Percentiles rank a stretch among this genome's conserved stretches.
Evolutionary conservation across 352 stramenopile species (phyloP).

Genomic region (Pythium pyrilobum): DNA sequence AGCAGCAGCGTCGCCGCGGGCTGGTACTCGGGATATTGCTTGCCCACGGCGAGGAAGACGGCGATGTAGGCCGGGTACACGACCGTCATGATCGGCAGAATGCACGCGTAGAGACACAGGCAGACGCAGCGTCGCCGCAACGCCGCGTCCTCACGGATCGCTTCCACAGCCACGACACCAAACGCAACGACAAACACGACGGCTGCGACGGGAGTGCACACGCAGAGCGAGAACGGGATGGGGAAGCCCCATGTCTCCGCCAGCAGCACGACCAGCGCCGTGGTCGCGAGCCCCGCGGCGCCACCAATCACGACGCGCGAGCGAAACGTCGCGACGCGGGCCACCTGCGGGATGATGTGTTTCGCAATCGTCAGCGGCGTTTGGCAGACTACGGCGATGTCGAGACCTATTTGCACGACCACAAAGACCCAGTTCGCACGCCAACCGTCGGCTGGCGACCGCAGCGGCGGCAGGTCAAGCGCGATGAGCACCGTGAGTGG

Average conservation of each 20-base stretch:
- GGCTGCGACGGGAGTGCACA: neutral
- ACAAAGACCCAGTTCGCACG: conserved; percentile 7
- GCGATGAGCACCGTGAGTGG: conserved; percentile 1
- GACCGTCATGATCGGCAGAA: neutral
- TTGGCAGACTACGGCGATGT: neutral
- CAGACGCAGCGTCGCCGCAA: neutral
- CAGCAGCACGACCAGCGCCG: neutral
- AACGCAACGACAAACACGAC: neutral
- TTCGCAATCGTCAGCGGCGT: neutral
- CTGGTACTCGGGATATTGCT: neutral
- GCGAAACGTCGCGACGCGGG: neutral
- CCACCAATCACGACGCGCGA: neutral
- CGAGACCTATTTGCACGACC: neutral
- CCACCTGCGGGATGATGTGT: conserved; percentile 3
- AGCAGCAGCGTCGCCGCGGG: conserved; percentile 1
- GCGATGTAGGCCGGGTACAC: conserved; percentile 10
- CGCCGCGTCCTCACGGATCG: neutral
- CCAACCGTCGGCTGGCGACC: neutral
- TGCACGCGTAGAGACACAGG: neutral
- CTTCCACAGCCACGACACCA: neutral
- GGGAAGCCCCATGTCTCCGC: conserved; percentile 3
- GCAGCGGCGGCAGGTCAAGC: conserved; percentile 1
- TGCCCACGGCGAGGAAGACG: conserved; percentile 1
- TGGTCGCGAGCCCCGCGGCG: no score
- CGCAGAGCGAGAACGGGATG: neutral